phyloP scores from a whole-genome alignment of 1,284 basidiomycete species.

The Tremellales sp. region DNA sequence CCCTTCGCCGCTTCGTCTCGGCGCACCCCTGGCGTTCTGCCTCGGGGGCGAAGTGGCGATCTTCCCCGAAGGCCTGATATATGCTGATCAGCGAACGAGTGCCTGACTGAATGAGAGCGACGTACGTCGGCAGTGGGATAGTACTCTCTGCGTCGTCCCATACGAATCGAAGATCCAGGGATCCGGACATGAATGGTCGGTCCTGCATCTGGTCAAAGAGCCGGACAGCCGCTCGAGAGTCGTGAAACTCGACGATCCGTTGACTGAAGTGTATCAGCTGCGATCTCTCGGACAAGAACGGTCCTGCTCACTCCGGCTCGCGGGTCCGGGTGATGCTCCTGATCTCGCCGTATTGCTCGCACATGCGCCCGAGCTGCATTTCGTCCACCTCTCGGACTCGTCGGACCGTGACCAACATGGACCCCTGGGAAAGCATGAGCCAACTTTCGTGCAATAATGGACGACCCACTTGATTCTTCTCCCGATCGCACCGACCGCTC shows the following conservation, averaged over 20 bases:
- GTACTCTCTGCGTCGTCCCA: slow-evolving; percentile 64
- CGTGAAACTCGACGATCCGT: slow-evolving; percentile 82
- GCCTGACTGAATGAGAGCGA: slow-evolving; percentile 7
- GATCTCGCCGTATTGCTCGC: slow-evolving; percentile 84
- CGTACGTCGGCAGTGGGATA: slow-evolving; percentile 33
- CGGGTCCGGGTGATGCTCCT: slow-evolving; percentile 67
- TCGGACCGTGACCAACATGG: slow-evolving; percentile 67
- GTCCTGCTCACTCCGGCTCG: slow-evolving; percentile 65
- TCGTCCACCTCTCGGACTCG: slow-evolving; percentile 70
- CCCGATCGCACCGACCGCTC: slow-evolving; percentile 65
- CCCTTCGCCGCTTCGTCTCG: slow-evolving; percentile 19
- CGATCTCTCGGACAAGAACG: too few relatives aligned
- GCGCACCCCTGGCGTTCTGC: too few relatives aligned
- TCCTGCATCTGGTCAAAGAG: slow-evolving; percentile 76
- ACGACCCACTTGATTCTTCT: slow-evolving; percentile 74
- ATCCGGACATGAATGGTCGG: slow-evolving; percentile 74
- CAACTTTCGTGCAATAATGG: slow-evolving; percentile 22
- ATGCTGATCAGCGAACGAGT: slow-evolving; percentile 4
- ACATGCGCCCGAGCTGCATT: slow-evolving; percentile 73
- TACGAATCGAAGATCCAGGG: slow-evolving; percentile 80
- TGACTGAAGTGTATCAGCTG: slow-evolving; percentile 54
- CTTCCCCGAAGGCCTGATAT: background rate
- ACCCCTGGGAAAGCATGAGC: slow-evolving; percentile 60
- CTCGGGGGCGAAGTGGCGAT: too few relatives aligned
- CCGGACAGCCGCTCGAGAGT: slow-evolving; percentile 73